Evolutionary conservation across 2,329 filamentous ascomycete genomes (phyloP).

Genomic region (Eutypa lata): DNA sequence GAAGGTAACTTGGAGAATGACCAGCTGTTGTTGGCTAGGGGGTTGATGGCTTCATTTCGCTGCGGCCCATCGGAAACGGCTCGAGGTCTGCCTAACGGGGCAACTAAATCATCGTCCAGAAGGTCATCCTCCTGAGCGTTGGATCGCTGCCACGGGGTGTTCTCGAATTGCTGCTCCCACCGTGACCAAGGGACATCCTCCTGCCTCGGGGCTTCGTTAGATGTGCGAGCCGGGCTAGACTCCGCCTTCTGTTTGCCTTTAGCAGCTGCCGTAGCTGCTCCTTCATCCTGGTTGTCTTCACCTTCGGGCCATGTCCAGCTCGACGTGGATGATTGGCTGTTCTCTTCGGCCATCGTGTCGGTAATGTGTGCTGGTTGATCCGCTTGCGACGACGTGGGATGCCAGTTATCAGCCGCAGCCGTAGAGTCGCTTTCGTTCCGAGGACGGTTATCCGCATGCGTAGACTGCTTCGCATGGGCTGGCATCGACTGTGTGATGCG

Average conservation of each 20-base stretch:
- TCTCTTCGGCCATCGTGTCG: not conserved
- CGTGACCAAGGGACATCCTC: conserved; percentile 5
- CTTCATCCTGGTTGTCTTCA: not conserved
- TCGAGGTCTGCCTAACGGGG: conserved; percentile 38
- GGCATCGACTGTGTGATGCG: conserved; percentile 43
- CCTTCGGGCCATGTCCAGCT: not conserved
- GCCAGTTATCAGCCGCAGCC: not conserved
- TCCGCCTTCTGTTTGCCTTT: conserved; percentile 4
- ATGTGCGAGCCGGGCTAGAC: not conserved
- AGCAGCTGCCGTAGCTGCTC: not conserved
- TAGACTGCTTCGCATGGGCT: conserved; percentile 3
- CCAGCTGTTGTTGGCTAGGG: conserved; percentile 61
- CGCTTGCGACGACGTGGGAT: not conserved
- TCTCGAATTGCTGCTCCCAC: conserved; percentile 6
- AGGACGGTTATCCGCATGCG: conserved; percentile 1
- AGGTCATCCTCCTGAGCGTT: not conserved
- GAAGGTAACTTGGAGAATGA: conserved; percentile 45
- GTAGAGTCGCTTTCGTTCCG: not conserved
- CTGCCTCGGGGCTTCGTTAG: not conserved
- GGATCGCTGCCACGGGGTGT: not conserved
- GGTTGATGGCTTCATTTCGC: conserved; percentile 41
- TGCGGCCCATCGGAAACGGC: conserved; percentile 57
- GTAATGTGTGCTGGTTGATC: not conserved
- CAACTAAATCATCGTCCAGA: conserved; percentile 4
- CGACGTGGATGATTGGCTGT: not conserved